A percentile compares a stretch with the other conserved stretches of the same genome.
Conservation (phyloP, 1,284 basidiomycete species). For the Spongispora temasekensis region DNA sequence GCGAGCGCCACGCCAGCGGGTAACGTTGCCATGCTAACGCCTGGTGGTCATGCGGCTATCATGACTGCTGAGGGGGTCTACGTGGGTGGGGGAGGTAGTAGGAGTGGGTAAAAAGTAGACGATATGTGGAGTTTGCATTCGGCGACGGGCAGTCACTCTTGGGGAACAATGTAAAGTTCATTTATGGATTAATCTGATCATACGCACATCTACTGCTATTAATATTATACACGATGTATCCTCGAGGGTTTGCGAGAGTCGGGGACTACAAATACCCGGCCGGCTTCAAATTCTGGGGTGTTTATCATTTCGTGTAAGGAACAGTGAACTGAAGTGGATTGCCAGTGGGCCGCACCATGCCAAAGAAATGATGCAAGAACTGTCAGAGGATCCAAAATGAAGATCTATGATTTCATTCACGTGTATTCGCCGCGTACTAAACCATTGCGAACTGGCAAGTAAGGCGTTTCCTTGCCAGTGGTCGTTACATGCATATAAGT, state of each 20-base stretch:
- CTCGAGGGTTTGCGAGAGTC: neutral
- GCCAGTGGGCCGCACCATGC: too few species aligned
- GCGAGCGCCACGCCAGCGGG: constrained; percentile 26
- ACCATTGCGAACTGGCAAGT: too few species aligned
- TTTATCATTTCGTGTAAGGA: neutral
- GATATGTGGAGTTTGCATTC: neutral
- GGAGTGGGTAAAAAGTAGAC: neutral
- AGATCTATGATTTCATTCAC: too few species aligned
- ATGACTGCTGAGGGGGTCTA: constrained; percentile 36
- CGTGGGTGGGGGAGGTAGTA: constrained; percentile 27
- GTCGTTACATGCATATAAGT: too few species aligned
- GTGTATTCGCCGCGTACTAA: too few species aligned
- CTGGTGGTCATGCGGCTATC: constrained; percentile 32
- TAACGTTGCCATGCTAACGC: constrained; percentile 35
- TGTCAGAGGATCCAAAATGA: too few species aligned
- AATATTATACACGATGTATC: constrained; percentile 12
- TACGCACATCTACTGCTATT: constrained; percentile 21
- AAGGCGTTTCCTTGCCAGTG: too few species aligned
- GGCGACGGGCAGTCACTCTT: too few species aligned
- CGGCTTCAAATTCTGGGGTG: neutral
- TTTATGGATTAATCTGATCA: constrained; percentile 28
- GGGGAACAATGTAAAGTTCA: neutral
- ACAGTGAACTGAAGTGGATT: neutral
- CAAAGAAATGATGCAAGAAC: too few species aligned
- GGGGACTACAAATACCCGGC: neutral